Evolutionary conservation across 2,329 filamentous ascomycete species (phyloP), one percentile per base, ranked within the genome.

Genomic region (Ascochyta lentis): DNA sequence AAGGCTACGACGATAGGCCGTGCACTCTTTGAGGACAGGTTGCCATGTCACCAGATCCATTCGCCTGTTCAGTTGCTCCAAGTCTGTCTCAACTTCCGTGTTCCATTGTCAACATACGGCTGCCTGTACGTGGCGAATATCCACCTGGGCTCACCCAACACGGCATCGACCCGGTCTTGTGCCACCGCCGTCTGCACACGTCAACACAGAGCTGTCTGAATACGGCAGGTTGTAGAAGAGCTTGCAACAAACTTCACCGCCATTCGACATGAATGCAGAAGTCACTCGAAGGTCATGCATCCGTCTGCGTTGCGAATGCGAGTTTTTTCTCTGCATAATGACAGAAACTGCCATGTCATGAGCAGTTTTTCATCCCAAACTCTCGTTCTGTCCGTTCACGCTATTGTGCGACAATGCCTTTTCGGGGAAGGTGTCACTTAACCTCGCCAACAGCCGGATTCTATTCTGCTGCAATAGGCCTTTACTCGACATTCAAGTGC

Each of bases 61-160:
- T 40, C 37, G 37, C 46, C 29, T 56, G 24, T 13, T 24, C 5
- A 16, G 16, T 19, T 38, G 24, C 24, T 42, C 33, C 41, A 38
- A n/a, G 19, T 40, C 37, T 23, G 27, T 43, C 39, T 42, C 15
- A 23, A 33, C 9, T 19, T 33, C 26, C 16, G 22, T 19, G n/a
- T 8, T 22, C 38, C 35, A 19, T 38, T 39, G 26, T 24, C 41
- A 46, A 37, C 12, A 16, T 22, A 23, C 23, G 26, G 53, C 37
- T 39, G 43, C 47, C 47, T 56, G 34, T 40, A 51, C 48, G 47
- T 56, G 53, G 53, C 47, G 38, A 48, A 56, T 39, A 39, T 51
- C 38, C 38, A 48, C 43, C 29, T 31, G 38, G 16, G 22, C 29
- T 52, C 29, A 39, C 26, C 19, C 23, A 31, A 43, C 35, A 38